Evolutionary conservation across 805 yeast genomes (phyloP).

Genomic region (Candida xiaguanensis): DNA sequence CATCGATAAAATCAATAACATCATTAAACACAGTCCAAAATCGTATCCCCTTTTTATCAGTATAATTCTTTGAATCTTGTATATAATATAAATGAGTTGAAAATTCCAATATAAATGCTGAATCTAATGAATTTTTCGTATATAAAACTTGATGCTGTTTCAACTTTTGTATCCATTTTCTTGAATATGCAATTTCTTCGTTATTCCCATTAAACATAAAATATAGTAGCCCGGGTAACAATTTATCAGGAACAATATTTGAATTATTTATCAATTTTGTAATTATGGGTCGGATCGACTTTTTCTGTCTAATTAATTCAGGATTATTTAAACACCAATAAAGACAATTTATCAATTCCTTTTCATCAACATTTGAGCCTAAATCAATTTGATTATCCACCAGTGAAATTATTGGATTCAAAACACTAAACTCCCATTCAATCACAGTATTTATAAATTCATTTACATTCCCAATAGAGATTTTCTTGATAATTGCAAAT

Average conservation of each 20-base stretch:
- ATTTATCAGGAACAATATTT: conserved; percentile 6
- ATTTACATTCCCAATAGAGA: conserved; percentile 28
- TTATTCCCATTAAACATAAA: conserved; percentile 52
- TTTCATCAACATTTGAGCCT: background rate
- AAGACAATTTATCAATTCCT: background rate
- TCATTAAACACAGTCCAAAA: conserved; percentile 48
- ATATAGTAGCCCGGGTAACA: conserved; percentile 50
- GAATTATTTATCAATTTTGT: background rate
- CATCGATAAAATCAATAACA: conserved; percentile 32
- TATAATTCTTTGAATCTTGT: conserved; percentile 51
- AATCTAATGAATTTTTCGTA: conserved; percentile 9
- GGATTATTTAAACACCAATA: conserved; percentile 11
- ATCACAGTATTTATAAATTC: conserved; percentile 28
- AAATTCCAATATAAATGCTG: conserved; percentile 52
- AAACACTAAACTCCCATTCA: conserved; percentile 32
- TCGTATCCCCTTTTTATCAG: conserved; percentile 31
- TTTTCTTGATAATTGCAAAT: conserved; percentile 48
- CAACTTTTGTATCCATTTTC: conserved; percentile 5
- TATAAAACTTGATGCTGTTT: conserved; percentile 1
- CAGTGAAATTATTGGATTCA: conserved; percentile 16
- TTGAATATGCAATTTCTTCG: conserved; percentile 48
- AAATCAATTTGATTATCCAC: background rate
- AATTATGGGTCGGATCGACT: background rate
- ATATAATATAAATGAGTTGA: conserved; percentile 47
- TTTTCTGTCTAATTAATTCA: background rate